Evolutionary conservation across 2,329 filamentous ascomycete genomes (phyloP).

Genomic region (Lachnellula hyalina): DNA sequence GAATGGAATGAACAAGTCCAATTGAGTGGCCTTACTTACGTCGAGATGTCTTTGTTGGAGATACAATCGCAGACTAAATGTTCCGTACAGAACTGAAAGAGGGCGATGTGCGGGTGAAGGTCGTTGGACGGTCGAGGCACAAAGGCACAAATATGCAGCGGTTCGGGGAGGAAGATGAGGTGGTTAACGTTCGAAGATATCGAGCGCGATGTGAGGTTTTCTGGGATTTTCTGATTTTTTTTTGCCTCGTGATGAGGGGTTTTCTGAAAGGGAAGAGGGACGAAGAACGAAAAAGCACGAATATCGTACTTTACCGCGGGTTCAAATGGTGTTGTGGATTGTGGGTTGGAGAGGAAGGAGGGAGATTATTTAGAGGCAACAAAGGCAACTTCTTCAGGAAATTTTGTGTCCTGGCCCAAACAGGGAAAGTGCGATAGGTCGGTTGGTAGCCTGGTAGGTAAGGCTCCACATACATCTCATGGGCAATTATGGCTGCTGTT

Average conservation of each 20-base stretch:
- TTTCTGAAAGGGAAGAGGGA: slow-evolving; percentile 31
- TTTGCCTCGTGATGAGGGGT: slow-evolving; percentile 29
- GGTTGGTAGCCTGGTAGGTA: not conserved
- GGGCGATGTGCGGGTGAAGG: slow-evolving; percentile 21
- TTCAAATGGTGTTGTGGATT: slow-evolving; percentile 16
- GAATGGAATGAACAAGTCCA: not conserved
- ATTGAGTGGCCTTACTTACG: slow-evolving; percentile 19
- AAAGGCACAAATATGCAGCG: slow-evolving; percentile 11
- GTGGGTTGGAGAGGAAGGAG: slow-evolving; percentile 5
- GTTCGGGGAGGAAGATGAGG: slow-evolving; percentile 8
- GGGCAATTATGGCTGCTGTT: not conserved
- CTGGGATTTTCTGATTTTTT: slow-evolving; percentile 36
- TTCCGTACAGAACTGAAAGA: slow-evolving; percentile 19
- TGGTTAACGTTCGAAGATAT: slow-evolving; percentile 24
- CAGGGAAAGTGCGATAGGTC: not conserved
- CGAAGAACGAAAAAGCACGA: slow-evolving; percentile 34
- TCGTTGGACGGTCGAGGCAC: slow-evolving; percentile 16
- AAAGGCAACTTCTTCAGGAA: not conserved
- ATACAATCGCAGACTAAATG: slow-evolving; percentile 1
- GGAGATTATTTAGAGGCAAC: slow-evolving; percentile 1
- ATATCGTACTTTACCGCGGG: slow-evolving; percentile 30
- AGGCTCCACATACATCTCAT: not conserved
- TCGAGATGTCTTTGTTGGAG: slow-evolving; percentile 17
- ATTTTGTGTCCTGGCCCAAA: slow-evolving; percentile 5
- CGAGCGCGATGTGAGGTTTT: slow-evolving; percentile 24